Base-by-base conservation (phyloP, 1,139 yeast genomes). In the Protomyces lactucae-debilis region DNA sequence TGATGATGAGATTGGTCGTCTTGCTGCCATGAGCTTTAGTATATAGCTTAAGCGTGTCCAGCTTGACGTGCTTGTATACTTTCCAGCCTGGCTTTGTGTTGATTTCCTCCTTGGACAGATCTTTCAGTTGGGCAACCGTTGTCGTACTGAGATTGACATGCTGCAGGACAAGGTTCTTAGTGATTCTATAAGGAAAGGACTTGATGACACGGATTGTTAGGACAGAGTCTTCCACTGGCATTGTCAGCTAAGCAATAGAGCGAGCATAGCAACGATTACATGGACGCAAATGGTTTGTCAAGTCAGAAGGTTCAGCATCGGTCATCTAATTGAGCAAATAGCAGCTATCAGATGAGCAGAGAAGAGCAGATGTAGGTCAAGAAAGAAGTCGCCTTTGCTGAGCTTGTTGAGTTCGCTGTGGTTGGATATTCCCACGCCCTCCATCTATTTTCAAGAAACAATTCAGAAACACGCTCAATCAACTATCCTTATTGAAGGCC, bases 101-200 rank as follows among this genome's bases (percentile, higher is more conserved):
- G 28, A 64, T 52, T 25, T 61, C 65, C 70, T 71, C 66, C 65
- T 74, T 70, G 10, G 64, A 67, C 21, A 64, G 60, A 21, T 80
- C 82, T 48, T 87, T 79, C 37, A 93, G 77, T 70, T 85, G 83
- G 59, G 77, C 77, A 0, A 92, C 88, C 0, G 92, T 89, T 65
- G 87, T 85, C 21, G 77, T 78, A 66, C 85, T 82, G 71, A 95
- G 82, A 75, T 93, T 88, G 59, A 92, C 81, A 70, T 87, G 83
- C 56, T 82, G 84, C 64, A 91, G 77, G 9, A 95, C 83, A 69
- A 87, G 80, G 73, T 91, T 92, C 74, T 87, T 88, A 66, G 92
- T 92, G 69, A 93, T 91, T 74, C 99, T 80, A 77, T 90, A 92
- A 52, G 95, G 95, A 73, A 93, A 93, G 0, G 97, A 90, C 74